phyloP scores from a whole-genome alignment of 2,329 filamentous ascomycete species.

The Penicillium psychrosexuale region DNA sequence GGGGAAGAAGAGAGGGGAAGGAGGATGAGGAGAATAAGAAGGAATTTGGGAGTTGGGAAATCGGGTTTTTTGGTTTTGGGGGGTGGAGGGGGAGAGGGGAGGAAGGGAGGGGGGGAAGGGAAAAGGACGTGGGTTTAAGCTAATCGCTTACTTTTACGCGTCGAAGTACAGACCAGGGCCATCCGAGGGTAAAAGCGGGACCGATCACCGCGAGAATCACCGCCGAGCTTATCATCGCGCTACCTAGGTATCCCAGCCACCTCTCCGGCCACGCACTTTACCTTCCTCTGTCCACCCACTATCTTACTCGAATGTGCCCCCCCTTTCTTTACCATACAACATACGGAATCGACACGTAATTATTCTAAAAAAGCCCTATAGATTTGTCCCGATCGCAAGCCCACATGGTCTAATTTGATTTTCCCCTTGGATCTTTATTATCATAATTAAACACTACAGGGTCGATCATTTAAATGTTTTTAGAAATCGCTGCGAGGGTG shows the following conservation, averaged over 20 bases:
- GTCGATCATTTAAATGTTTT: slow-evolving; percentile 5
- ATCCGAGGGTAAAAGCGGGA: slow-evolving; percentile 23
- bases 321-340: slow-evolving; percentile 10
- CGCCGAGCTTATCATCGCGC: no score
- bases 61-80: slow-evolving; percentile 11
- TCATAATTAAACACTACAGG: slow-evolving; percentile 6
- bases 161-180: slow-evolving; percentile 3
- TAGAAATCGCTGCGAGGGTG: slow-evolving; percentile 4
- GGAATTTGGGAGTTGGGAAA: slow-evolving; percentile 20
- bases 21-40: slow-evolving; percentile 23
- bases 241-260: slow-evolving; percentile 1
- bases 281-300: slow-evolving; percentile 15
- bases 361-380: slow-evolving; percentile 9
- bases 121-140: slow-evolving; percentile 22
- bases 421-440: slow-evolving; percentile 3
- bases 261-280: slow-evolving; percentile 22
- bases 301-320: background rate
- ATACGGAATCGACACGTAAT: slow-evolving; percentile 25
- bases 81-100: slow-evolving; percentile 5
- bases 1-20: slow-evolving; percentile 17
- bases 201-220: background rate
- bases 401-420: slow-evolving; percentile 12
- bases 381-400: slow-evolving; percentile 13
- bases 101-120: slow-evolving; percentile 14
- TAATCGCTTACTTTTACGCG: slow-evolving; percentile 23